Base-by-base conservation (phyloP, 768 basidiomycete species). In the Kwoniella bestiolae region DNA sequence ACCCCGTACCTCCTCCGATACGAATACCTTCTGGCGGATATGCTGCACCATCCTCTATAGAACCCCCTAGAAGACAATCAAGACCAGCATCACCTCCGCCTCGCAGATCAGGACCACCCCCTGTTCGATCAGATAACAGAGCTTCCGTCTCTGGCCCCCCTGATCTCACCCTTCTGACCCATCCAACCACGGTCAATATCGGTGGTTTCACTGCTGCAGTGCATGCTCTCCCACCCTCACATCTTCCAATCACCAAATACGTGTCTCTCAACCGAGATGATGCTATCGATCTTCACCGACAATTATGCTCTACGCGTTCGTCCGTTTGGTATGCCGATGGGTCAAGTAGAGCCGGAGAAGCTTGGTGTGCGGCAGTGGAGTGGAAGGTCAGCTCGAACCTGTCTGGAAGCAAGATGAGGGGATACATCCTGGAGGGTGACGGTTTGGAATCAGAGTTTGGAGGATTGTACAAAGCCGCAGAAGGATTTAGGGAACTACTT, bases 311-410 rank as follows among this genome's bases (percentile, higher is more conserved):
- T 11, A 23, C 32, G 18, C 60, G 65, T 23, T 46, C 63, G 12
- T 67, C 71, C 1, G 67, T 78, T 3, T 78, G 76, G 76, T 78
- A 78, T 51, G 68, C 76, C 21, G 74, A 75, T 55, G 76, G 76
- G 11, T 72, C 74, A 11, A 67, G 69, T 21, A 57, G 76, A n/a
- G 76, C 74, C 0, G 76, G 74, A 28, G 76, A 78, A 67, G 74
- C 69, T 5, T 80, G 79, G 79, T 79, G 67, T 23, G 76, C 79
- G 1, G 77, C 79, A 6, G 70, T 80, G n/a, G 75, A 80, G 56
- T 80, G 79, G 79, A 73, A 72, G 52, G 61, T 70, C 9, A 63
- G 72, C 31, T 45, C 56, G 26, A 63, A 66, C 25, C 56, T 62
- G 26, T 74, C 75, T 6, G 79, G 76, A 3, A 71, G 60, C 12